phyloP scores from a whole-genome alignment of 306 rosid species.

The Vigna mungo region DNA sequence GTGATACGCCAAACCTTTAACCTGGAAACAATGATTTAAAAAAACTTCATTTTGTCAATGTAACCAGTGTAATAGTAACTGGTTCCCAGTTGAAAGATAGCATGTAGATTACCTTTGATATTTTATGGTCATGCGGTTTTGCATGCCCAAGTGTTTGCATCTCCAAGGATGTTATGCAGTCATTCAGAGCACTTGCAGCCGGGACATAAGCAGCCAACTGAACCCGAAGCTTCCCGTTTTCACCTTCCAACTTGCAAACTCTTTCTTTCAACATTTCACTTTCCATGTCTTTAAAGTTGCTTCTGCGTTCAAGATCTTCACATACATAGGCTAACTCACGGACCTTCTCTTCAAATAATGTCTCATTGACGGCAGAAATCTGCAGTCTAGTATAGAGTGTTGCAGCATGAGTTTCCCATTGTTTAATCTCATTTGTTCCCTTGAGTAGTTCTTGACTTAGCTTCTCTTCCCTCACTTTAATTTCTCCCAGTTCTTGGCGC shows the following conservation, averaged over 20 bases:
- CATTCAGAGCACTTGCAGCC: constrained; percentile 66
- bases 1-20: constrained; percentile 42
- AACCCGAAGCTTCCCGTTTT: constrained; percentile 61
- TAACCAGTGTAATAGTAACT: not conserved
- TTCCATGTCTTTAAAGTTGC: constrained; percentile 58
- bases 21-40: constrained; percentile 54
- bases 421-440: constrained; percentile 60
- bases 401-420: constrained; percentile 68
- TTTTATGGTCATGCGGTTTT: constrained; percentile 40
- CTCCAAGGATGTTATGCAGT: constrained; percentile 75
- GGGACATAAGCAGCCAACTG: constrained; percentile 77
- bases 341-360: constrained; percentile 76
- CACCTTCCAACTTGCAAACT: constrained; percentile 57
- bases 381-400: constrained; percentile 62
- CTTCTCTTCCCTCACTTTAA: constrained; percentile 54
- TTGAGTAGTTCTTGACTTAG: constrained; percentile 54
- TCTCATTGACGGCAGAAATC: constrained; percentile 63
- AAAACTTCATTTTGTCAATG: constrained; percentile 19
- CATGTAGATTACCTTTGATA: constrained; percentile 62
- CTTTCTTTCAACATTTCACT: constrained; percentile 65
- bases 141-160: constrained; percentile 52
- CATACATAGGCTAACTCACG: constrained; percentile 62
- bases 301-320: constrained; percentile 61
- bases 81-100: constrained; percentile 28
- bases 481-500: constrained; percentile 54